A percentile compares a stretch with the other conserved stretches of the same genome.
Conservation (phyloP, 2,329 filamentous ascomycete genomes). For the Penicillium concentricum region DNA sequence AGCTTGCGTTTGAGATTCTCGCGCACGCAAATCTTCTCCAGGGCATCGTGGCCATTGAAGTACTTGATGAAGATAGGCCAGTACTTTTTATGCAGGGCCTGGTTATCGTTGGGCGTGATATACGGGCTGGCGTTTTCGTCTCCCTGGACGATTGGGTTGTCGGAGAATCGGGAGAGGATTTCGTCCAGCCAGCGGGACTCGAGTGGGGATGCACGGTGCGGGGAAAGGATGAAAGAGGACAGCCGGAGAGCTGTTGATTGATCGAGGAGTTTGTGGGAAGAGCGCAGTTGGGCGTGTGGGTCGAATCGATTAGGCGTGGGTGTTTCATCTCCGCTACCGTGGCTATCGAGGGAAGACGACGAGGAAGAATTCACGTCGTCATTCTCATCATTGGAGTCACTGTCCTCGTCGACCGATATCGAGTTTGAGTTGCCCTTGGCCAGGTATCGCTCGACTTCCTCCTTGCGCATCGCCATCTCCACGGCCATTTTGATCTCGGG, state of each 20-base stretch:
- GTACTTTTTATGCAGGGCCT: slow-evolving; percentile 53
- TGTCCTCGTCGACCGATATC: slow-evolving; percentile 16
- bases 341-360: slow-evolving; percentile 39
- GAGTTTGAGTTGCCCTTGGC: slow-evolving; percentile 31
- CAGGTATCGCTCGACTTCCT: slow-evolving; percentile 53
- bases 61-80: slow-evolving; percentile 79
- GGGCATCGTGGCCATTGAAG: slow-evolving; percentile 78
- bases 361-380: slow-evolving; percentile 38
- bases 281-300: slow-evolving; percentile 26
- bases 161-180: slow-evolving; percentile 42
- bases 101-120: slow-evolving; percentile 22
- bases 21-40: slow-evolving; percentile 82
- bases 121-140: slow-evolving; percentile 15
- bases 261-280: slow-evolving; percentile 36
- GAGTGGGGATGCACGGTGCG: slow-evolving; percentile 72
- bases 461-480: slow-evolving; percentile 66
- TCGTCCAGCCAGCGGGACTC: slow-evolving; percentile 69
- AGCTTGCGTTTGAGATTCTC: slow-evolving; percentile 82
- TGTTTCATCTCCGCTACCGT: slow-evolving; percentile 39
- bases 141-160: slow-evolving; percentile 14
- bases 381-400: slow-evolving; percentile 17
- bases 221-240: slow-evolving; percentile 72
- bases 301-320: slow-evolving; percentile 34
- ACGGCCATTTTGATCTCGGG: slow-evolving; percentile 81
- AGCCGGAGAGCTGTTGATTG: slow-evolving; percentile 35